A percentile compares a stretch with the other conserved stretches of the same genome.
phyloP scores from a whole-genome alignment of 148 eudicot species.

The Amaranthus cruentus region DNA sequence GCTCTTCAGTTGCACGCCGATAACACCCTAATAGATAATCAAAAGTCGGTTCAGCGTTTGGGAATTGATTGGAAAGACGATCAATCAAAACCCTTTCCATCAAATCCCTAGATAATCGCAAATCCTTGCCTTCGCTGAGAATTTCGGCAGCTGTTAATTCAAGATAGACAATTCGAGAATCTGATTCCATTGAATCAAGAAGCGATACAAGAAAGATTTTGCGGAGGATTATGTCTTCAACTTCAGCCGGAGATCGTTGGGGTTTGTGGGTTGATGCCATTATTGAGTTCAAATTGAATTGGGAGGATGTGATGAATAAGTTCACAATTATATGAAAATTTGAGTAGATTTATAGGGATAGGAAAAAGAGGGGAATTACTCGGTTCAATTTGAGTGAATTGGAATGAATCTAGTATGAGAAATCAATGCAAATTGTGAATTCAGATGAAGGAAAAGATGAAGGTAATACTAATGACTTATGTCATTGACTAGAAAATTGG shows the following conservation, averaged over 20 bases:
- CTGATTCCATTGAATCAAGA: conserved; percentile 57
- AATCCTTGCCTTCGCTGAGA: conserved; percentile 71
- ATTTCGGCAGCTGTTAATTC: conserved; percentile 90
- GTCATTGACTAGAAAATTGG: too few relatives aligned
- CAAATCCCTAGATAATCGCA: conserved; percentile 54
- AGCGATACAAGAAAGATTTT: conserved; percentile 70
- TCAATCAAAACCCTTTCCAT: conserved; percentile 86
- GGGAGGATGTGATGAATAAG: background rate
- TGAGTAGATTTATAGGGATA: too few relatives aligned
- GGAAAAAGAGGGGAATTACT: too few relatives aligned
- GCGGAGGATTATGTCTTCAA: conserved; percentile 79
- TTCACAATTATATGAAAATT: background rate
- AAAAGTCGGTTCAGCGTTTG: conserved; percentile 66
- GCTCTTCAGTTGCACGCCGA: conserved; percentile 70
- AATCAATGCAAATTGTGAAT: too few relatives aligned
- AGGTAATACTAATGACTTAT: too few relatives aligned
- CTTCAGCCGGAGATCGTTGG: conserved; percentile 55
- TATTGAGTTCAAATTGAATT: conserved; percentile 1
- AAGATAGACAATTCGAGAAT: conserved; percentile 56
- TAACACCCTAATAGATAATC: conserved; percentile 57
- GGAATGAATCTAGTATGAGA: too few relatives aligned
- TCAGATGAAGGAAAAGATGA: too few relatives aligned
- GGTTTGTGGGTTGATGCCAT: conserved; percentile 68
- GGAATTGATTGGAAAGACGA: conserved; percentile 60
- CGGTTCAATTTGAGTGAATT: too few relatives aligned